A percentile compares a stretch with the other conserved stretches of the same genome.
Conservation (phyloP, 1,284 basidiomycete genomes). For the Sporisorium reilianum region DNA sequence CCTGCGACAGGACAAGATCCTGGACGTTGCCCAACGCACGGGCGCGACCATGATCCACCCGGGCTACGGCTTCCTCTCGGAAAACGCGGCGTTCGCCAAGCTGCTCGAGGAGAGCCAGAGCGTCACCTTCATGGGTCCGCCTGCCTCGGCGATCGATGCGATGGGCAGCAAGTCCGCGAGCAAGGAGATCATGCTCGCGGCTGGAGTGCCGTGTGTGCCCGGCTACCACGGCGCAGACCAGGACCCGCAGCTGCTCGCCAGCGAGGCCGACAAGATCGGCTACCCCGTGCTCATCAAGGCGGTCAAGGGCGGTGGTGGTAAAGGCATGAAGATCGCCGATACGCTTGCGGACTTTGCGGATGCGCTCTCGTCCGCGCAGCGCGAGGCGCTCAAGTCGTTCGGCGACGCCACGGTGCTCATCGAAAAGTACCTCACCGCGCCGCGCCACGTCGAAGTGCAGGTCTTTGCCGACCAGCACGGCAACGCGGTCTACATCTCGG, state of each 20-base stretch:
- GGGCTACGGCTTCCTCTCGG: constrained; percentile 88
- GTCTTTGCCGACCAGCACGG: constrained; percentile 71
- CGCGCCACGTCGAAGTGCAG: constrained; percentile 80
- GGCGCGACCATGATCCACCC: constrained; percentile 83
- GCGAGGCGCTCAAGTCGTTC: constrained; percentile 73
- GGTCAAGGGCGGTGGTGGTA: constrained; percentile 70
- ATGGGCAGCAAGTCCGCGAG: constrained; percentile 82
- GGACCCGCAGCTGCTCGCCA: constrained; percentile 76
- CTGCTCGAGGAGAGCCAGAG: constrained; percentile 40
- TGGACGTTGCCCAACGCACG: constrained; percentile 81
- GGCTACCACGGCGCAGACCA: constrained; percentile 87
- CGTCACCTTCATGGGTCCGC: constrained; percentile 70
- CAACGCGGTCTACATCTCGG: constrained; percentile 88
- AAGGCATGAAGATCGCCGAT: constrained; percentile 71
- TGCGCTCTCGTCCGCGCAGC: constrained; percentile 83
- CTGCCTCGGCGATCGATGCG: constrained; percentile 71
- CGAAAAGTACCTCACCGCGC: constrained; percentile 63
- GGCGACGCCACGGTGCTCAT: constrained; percentile 73
- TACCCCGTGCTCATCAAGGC: constrained; percentile 71
- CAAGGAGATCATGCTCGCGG: constrained; percentile 89
- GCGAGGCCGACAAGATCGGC: constrained; percentile 74
- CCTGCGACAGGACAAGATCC: constrained; percentile 87
- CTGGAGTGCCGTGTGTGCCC: constrained; percentile 91
- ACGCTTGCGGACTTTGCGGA: constrained; percentile 78
- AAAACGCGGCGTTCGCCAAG: constrained; percentile 55